Base-by-base conservation (phyloP, 768 basidiomycete species). In the Kwoniella bestiolae region DNA sequence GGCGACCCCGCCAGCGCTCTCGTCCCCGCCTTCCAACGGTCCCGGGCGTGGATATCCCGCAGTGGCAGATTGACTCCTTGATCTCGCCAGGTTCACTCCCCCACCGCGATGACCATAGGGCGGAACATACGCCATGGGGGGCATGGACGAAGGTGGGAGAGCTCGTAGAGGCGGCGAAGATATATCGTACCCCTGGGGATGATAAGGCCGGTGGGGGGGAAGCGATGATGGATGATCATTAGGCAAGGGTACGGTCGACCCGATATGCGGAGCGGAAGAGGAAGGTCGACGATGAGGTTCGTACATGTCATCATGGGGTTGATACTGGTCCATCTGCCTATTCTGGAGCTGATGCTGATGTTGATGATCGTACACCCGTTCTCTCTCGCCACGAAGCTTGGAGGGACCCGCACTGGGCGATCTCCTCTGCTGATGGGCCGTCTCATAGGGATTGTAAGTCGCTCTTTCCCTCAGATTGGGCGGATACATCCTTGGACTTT, bases 91-190 rank as follows among this genome's bases (percentile, higher is more conserved):
- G 45, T n/a, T 28, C 16, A 8, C 51, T 21, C 35, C 34, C 3
- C 47, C 31, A 41, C 25, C 60, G n/a, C 34, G 6, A 32, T 56
- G 53, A 25, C 45, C 44, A 18, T 56, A 55, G 41, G 45, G 50
- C n/a, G 56, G 14, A 11, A 21, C 44, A n/a, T 59, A 59, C 14
- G 26, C 25, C 35, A 46, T 35, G 14, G 49, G 49, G 9, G 63
- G 63, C 47, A 65, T 52, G 12, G 63, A 50, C 6, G 63, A 58
- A 41, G 63, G 63, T 29, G 63, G 63, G 5, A 65, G 45, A n/a
- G 63, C 63, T 41, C 63, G 56, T 9, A 65, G 34, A 12, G 63
- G 63, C 11, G 63, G 63, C 14, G 63, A 65, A n/a, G 63, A n/a
- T 26, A 65, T 51, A 28, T 65, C 63, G 38, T 65, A 65, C 11